Conservation (phyloP, 1,284 basidiomycete species). For the Rhodofomes roseus region DNA sequence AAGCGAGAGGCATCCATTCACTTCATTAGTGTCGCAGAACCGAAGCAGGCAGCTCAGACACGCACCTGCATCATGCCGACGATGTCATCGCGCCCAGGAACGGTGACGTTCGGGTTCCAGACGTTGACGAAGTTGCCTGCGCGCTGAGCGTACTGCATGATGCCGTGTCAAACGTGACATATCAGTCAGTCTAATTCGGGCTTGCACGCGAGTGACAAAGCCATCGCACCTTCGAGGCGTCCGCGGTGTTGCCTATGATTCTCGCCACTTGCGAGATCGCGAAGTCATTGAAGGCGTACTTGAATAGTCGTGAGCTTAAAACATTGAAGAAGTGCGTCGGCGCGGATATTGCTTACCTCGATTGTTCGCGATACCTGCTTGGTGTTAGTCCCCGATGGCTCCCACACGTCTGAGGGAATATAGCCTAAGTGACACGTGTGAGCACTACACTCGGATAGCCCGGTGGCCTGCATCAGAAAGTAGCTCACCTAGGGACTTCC, state of each 20-base stretch:
- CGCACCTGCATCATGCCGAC: conserved; percentile 51
- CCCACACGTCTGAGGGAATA: conserved; percentile 49
- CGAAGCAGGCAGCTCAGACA: background rate
- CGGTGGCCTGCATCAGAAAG: background rate
- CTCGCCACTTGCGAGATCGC: conserved; percentile 60
- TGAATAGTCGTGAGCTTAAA: background rate
- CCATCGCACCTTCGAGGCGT: conserved; percentile 42
- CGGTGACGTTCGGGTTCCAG: conserved; percentile 54
- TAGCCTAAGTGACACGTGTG: conserved; percentile 33
- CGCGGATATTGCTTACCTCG: conserved; percentile 36
- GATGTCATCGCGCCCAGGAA: conserved; percentile 40
- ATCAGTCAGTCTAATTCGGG: background rate
- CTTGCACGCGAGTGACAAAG: background rate
- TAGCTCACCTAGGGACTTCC: conserved; percentile 39
- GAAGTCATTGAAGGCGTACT: conserved; percentile 65
- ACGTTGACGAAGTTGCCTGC: conserved; percentile 57
- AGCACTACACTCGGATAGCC: background rate
- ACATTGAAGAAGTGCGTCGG: background rate
- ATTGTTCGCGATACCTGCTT: conserved; percentile 59
- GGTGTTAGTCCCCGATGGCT: conserved; percentile 51
- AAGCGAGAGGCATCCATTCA: background rate
- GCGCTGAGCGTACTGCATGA: conserved; percentile 45
- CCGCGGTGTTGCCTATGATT: conserved; percentile 42
- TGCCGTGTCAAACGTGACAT: background rate
- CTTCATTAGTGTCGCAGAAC: background rate